phyloP scores from a whole-genome alignment of 176 grass and related monocot genomes.

The Triticum monococcum region DNA sequence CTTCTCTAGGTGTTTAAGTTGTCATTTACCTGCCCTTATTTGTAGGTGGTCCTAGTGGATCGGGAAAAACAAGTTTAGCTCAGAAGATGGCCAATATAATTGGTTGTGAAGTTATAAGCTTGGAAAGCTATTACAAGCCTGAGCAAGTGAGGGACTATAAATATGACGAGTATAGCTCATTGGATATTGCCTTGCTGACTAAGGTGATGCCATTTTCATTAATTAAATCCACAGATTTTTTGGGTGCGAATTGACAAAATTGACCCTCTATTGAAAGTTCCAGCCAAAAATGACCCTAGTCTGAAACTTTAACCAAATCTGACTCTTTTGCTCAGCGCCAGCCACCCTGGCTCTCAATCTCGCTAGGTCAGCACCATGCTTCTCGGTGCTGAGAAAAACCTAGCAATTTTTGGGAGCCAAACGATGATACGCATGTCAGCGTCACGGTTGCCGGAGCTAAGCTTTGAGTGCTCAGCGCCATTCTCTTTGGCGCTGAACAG shows the following conservation, averaged over 20 bases:
- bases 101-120: conserved; percentile 98
- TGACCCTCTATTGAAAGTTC: neutral
- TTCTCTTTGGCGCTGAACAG: neutral
- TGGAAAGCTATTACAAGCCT: conserved; percentile 98
- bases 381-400: neutral
- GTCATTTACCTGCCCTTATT: conserved; percentile 12
- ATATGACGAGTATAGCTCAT: conserved; percentile 92
- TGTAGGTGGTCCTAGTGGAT: conserved; percentile 95
- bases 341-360: neutral
- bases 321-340: neutral
- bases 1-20: conserved; percentile 25
- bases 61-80: conserved; percentile 94
- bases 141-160: conserved; percentile 97
- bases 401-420: neutral
- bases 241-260: neutral
- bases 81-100: conserved; percentile 99
- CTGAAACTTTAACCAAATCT: neutral
- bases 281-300: neutral
- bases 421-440: neutral
- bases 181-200: conserved; percentile 87
- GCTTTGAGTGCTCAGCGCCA: neutral
- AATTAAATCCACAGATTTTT: neutral
- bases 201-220: conserved; percentile 51
- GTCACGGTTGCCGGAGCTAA: neutral
- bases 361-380: neutral